Evolutionary conservation across 129 eudicot species (phyloP), one percentile per base, ranked within the genome.

Genomic region (Pittosporum tobira): DNA sequence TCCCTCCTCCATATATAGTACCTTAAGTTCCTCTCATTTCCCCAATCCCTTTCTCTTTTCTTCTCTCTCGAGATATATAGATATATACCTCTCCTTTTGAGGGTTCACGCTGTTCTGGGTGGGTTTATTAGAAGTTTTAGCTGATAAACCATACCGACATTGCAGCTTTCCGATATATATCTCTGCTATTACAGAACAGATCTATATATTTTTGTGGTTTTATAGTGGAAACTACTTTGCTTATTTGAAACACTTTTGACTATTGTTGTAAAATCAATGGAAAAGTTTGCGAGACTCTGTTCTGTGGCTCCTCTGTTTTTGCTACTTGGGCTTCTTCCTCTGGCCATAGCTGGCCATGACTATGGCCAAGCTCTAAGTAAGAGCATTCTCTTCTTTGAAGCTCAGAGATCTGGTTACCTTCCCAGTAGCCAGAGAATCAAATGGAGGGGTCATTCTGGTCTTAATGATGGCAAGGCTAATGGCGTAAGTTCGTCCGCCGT

Each of bases 391-490:
- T 87, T 83, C 56, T 87, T 77, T 65, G 96, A 87, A 70, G 93
- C 96, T 67, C 96, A 87, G 73, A 83, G 94, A 80, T 87, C 93
- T 61, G 96, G 96, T 62, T 74, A 73, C 56, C 76, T 87, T 47
- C 93, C 94, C 15, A 58, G 58, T 48, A 74, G 47, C 50, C 96
- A 87, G 56, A 77, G 79, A 1, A 46, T 68, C 23, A 31, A 51
- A 19, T 74, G 79, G 79, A 24, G 80, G 3, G 71, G 57, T 14
- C 63, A 75, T 49, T 70, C 80, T 15, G 80, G 50, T 6, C 75
- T 75, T 8, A 22, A 22, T 29, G 80, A 75, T 20, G 75, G 80
- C 63, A 51, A 64, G 27, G 42, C 25, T 30, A 48, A 34, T 13
- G 80, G 75, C 63, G 80, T 73, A 73, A 10, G 49, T 24, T 27